Evolutionary conservation across 2,329 filamentous ascomycete genomes (phyloP).

Genomic region (Fusarium kyushuense): DNA sequence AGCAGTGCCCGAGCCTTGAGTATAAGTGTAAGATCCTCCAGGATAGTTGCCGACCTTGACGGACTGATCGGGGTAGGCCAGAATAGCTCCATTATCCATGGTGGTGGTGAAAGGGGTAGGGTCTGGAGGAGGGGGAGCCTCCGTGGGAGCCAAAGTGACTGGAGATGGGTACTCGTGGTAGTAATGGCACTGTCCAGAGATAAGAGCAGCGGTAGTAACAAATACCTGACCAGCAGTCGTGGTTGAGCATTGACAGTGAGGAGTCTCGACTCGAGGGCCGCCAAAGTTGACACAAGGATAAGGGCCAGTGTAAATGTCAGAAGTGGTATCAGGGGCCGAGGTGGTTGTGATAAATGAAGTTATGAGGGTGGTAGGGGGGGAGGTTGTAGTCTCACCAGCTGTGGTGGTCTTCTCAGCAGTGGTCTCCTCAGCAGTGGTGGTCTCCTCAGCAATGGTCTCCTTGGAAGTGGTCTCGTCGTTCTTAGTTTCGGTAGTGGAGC

Average conservation of each 20-base stretch:
- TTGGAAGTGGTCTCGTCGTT: neutral
- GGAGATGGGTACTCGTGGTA: constrained; percentile 30
- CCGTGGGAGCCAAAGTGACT: neutral
- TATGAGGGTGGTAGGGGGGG: constrained; percentile 19
- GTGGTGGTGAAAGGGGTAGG: constrained; percentile 5
- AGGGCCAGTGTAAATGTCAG: constrained; percentile 11
- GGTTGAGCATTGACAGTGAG: constrained; percentile 33
- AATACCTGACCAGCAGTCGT: constrained; percentile 24
- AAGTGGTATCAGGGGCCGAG: constrained; percentile 1
- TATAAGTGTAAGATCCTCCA: neutral
- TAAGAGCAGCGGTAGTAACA: constrained; percentile 22
- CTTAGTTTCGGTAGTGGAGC: neutral
- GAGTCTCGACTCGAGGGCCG: constrained; percentile 24
- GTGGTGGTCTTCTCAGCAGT: neutral
- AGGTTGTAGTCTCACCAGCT: neutral
- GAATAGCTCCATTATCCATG: neutral
- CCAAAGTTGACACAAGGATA: constrained; percentile 28
- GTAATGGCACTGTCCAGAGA: constrained; percentile 14
- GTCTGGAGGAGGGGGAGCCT: neutral
- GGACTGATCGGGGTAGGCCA: neutral
- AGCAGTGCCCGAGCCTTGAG: neutral
- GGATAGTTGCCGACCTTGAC: neutral
- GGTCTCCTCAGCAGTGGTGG: too few relatives aligned
- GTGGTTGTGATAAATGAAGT: constrained; percentile 21
- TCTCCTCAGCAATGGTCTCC: too few relatives aligned